phyloP scores from a whole-genome alignment of 768 basidiomycete species.

The Hypholoma fasciculare region DNA sequence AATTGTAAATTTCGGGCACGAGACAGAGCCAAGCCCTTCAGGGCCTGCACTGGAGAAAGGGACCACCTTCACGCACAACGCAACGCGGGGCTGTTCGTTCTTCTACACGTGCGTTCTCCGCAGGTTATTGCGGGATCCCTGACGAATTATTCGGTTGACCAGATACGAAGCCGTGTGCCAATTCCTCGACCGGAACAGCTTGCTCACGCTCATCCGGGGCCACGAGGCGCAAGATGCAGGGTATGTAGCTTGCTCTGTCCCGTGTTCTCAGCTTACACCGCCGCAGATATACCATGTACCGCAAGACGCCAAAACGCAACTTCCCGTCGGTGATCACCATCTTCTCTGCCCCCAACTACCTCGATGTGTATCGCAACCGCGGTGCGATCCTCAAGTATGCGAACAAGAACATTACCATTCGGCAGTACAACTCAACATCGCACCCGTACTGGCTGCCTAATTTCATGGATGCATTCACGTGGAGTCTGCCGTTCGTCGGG shows the following conservation, averaged over 20 bases:
- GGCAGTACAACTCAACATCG: slow-evolving; percentile 78
- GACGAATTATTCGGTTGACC: neutral
- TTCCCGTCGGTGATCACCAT: slow-evolving; percentile 98
- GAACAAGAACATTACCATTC: slow-evolving; percentile 94
- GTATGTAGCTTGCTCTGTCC: slow-evolving; percentile 38
- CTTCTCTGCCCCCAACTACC: slow-evolving; percentile 96
- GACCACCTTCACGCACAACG: slow-evolving; percentile 75
- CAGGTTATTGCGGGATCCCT: neutral
- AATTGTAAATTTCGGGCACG: slow-evolving; percentile 83
- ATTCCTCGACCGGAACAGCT: slow-evolving; percentile 88
- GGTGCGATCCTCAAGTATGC: slow-evolving; percentile 97
- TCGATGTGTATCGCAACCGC: slow-evolving; percentile 96
- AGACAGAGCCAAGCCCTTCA: slow-evolving; percentile 54
- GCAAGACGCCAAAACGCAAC: slow-evolving; percentile 91
- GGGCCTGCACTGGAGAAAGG: slow-evolving; percentile 56
- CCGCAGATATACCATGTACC: slow-evolving; percentile 85
- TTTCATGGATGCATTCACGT: slow-evolving; percentile 98
- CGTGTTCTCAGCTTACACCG: neutral
- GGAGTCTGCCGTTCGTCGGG: slow-evolving; percentile 96
- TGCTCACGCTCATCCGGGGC: slow-evolving; percentile 93
- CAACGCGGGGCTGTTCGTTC: slow-evolving; percentile 87
- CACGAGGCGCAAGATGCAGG: slow-evolving; percentile 98
- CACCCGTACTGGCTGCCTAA: slow-evolving; percentile 96
- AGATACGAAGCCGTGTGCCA: slow-evolving; percentile 87
- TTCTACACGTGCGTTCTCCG: slow-evolving; percentile 77